These are phyloP conservation scores for Sindora glabra DNA, from an alignment of 306 rosid genomes.

Conservation along the genomic window DNA sequence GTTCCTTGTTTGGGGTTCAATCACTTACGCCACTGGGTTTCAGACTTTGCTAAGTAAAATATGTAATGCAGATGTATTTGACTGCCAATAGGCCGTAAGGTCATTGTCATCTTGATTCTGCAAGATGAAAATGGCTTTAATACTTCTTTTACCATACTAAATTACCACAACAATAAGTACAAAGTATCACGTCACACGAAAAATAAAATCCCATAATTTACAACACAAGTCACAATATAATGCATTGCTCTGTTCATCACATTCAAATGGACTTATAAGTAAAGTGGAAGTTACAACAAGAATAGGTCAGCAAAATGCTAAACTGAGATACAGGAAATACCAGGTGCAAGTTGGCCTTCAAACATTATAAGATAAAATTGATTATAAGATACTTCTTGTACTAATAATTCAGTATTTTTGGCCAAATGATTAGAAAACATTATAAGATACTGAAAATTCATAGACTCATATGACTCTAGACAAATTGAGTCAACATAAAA, in stretches of 20 bases:
- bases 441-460: too few species aligned
- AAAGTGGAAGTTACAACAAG: too few species aligned
- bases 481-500: too few species aligned
- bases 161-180: neutral
- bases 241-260: neutral
- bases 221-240: too few species aligned
- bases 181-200: neutral
- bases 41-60: constrained; percentile 82
- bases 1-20: constrained; percentile 57
- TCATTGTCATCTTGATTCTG: constrained; percentile 96
- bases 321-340: too few species aligned
- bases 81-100: constrained; percentile 94
- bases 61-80: constrained; percentile 82
- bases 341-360: too few species aligned
- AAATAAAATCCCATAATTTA: constrained; percentile 7
- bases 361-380: too few species aligned
- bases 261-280: neutral
- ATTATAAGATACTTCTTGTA: too few species aligned
- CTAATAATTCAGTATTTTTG: too few species aligned
- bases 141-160: neutral
- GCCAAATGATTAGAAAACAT: too few species aligned
- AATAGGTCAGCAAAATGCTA: too few species aligned
- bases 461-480: too few species aligned
- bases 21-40: constrained; percentile 55
- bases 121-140: neutral